Percentiles rank a stretch among this genome's conserved stretches.
Evolutionary conservation across 1,139 yeast species (phyloP).

Genomic region (Kodamaea alishanica): DNA sequence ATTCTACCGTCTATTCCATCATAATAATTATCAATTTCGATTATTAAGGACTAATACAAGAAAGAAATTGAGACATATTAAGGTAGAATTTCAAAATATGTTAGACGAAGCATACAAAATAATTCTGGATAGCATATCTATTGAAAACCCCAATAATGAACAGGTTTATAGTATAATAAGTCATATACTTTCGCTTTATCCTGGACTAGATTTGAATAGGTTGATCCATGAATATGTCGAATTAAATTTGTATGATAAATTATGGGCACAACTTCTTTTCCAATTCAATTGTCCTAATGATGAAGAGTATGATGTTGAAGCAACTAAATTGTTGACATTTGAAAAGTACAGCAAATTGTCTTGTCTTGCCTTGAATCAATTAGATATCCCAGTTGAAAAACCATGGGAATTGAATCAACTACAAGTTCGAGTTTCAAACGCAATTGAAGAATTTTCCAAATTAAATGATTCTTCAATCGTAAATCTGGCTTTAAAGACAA

Average conservation of each 20-base stretch:
- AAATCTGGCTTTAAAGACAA: constrained; percentile 53
- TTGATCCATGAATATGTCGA: constrained; percentile 71
- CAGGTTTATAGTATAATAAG: constrained; percentile 32
- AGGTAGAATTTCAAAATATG: constrained; percentile 31
- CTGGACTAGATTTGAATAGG: constrained; percentile 50
- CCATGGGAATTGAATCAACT: constrained; percentile 41
- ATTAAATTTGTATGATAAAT: constrained; percentile 55
- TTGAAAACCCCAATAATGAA: constrained; percentile 36
- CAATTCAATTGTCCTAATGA: constrained; percentile 35
- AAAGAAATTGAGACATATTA: constrained; percentile 27
- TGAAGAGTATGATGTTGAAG: constrained; percentile 26
- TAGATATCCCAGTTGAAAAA: constrained; percentile 52
- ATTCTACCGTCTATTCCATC: constrained; percentile 43
- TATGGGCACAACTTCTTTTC: constrained; percentile 53
- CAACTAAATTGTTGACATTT: constrained; percentile 30
- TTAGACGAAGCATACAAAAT: constrained; percentile 38
- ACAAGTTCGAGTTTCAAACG: constrained; percentile 49
- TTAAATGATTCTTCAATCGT: constrained; percentile 44
- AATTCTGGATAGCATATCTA: constrained; percentile 40
- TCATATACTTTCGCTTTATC: constrained; percentile 31
- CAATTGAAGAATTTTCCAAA: constrained; percentile 52
- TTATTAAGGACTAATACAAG: constrained; percentile 29
- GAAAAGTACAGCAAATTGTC: constrained; percentile 41
- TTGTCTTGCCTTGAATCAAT: constrained; percentile 65
- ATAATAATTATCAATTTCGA: constrained; percentile 36